phyloP scores from a whole-genome alignment of 768 basidiomycete species.

The Postia placenta region DNA sequence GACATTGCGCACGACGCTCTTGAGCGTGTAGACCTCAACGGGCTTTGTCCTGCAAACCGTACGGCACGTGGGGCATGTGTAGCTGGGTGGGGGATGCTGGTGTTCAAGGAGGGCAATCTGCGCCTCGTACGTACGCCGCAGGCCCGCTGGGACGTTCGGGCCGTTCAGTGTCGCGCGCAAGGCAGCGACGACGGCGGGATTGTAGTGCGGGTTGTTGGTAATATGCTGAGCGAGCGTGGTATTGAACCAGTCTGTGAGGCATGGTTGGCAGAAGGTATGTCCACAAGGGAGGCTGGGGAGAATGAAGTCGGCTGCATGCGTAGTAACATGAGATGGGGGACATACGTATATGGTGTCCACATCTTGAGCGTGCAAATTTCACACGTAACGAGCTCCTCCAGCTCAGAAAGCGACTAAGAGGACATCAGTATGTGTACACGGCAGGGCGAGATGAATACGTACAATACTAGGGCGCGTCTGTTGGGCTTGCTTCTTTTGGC shows the following conservation, averaged over 20 bases:
- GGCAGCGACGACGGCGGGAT: constrained; percentile 8
- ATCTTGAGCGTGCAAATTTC: constrained; percentile 60
- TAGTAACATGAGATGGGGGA: constrained; percentile 4
- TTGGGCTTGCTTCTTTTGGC: too few species aligned
- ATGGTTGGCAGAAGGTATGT: constrained; percentile 61
- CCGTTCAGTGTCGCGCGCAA: constrained; percentile 8
- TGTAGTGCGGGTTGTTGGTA: constrained; percentile 38
- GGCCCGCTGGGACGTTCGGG: constrained; percentile 2
- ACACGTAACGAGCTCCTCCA: constrained; percentile 54
- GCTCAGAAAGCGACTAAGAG: constrained; percentile 4
- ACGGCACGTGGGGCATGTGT: constrained; percentile 67
- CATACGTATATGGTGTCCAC: constrained; percentile 65
- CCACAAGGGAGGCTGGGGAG: constrained; percentile 55
- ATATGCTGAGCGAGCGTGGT: constrained; percentile 46
- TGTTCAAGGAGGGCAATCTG: constrained; percentile 5
- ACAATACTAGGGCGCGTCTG: too few species aligned
- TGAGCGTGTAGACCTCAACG: constrained; percentile 55
- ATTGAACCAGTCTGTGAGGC: constrained; percentile 50
- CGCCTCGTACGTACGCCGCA: constrained; percentile 7
- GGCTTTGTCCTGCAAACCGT: constrained; percentile 42
- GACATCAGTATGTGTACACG: background rate
- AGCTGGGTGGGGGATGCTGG: constrained; percentile 37
- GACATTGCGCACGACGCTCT: constrained; percentile 47
- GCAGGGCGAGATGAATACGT: too few species aligned
- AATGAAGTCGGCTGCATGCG: background rate